A percentile compares a stretch with the other conserved stretches of the same genome.
Conservation (phyloP, 139 green algal genomes). For the Mychonastes homosphaera region DNA sequence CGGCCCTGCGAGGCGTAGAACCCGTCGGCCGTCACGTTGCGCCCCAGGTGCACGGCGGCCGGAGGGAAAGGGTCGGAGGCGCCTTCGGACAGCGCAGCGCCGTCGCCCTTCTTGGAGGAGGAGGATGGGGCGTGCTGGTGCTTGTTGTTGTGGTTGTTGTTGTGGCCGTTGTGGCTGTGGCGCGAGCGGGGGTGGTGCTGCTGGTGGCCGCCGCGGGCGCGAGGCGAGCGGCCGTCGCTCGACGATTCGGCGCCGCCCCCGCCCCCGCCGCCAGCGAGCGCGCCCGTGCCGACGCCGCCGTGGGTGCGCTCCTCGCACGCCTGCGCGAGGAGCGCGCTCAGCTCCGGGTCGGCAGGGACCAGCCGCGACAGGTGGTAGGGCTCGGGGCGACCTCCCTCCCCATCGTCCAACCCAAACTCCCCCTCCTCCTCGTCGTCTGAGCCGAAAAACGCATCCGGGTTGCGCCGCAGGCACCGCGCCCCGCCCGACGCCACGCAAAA, state of each 20-base stretch:
- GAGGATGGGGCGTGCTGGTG: too few species aligned
- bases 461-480: constrained; percentile 37
- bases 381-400: background rate
- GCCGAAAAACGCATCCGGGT: background rate
- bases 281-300: constrained; percentile 1
- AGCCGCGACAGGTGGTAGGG: constrained; percentile 32
- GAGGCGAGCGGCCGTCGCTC: too few species aligned
- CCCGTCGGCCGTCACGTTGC: constrained; percentile 60
- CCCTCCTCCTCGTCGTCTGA: background rate
- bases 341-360: constrained; percentile 33
- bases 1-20: constrained; percentile 68
- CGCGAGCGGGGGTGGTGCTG: too few species aligned
- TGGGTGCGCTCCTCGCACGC: background rate
- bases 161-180: too few species aligned
- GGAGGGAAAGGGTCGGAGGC: background rate
- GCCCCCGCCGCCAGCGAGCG: constrained; percentile 24
- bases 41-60: constrained; percentile 35
- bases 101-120: too few species aligned
- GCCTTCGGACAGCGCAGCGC: too few species aligned
- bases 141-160: too few species aligned
- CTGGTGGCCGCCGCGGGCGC: too few species aligned
- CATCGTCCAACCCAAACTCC: constrained; percentile 1
- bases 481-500: constrained; percentile 45
- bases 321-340: constrained; percentile 26
- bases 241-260: too few species aligned